phyloP scores from a whole-genome alignment of 352 stramenopile species.

The Pythium pyrilobum region DNA sequence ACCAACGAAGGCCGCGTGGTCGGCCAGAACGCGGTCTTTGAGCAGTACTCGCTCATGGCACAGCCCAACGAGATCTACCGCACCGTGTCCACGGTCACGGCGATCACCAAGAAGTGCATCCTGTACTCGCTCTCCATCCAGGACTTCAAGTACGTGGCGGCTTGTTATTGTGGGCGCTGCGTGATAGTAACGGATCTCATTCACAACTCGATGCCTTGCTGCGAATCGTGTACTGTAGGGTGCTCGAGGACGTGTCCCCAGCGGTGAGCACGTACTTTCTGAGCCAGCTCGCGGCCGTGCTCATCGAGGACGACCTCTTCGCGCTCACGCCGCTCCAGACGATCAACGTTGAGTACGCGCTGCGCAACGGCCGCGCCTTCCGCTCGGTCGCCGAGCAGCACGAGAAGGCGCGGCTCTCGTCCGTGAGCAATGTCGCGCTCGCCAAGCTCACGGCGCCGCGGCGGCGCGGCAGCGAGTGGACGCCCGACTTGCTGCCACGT shows the following conservation, averaged over 20 bases:
- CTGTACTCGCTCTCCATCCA: constrained; percentile 79
- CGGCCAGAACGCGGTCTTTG: constrained; percentile 67
- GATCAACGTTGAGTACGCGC: constrained; percentile 42
- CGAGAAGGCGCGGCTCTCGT: constrained; percentile 42
- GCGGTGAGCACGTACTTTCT: constrained; percentile 78
- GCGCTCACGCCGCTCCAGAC: constrained; percentile 43
- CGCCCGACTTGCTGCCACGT: constrained; percentile 56
- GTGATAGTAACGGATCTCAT: too few relatives aligned
- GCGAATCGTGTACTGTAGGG: too few relatives aligned
- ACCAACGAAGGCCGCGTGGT: constrained; percentile 54
- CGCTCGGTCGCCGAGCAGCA: constrained; percentile 55
- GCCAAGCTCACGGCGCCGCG: constrained; percentile 52
- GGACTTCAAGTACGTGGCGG: constrained; percentile 54
- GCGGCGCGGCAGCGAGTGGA: constrained; percentile 66
- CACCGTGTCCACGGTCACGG: constrained; percentile 64
- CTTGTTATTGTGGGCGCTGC: neutral
- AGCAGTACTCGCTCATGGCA: constrained; percentile 80
- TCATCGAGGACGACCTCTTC: constrained; percentile 68
- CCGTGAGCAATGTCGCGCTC: constrained; percentile 56
- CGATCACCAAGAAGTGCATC: constrained; percentile 61
- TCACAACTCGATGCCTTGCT: too few relatives aligned
- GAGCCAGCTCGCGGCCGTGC: constrained; percentile 65
- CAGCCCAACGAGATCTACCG: constrained; percentile 65
- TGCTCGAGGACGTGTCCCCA: constrained; percentile 58
- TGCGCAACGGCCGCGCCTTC: constrained; percentile 55